Base-by-base conservation (phyloP, 1,284 basidiomycete genomes). In the Vanrija humicola region DNA sequence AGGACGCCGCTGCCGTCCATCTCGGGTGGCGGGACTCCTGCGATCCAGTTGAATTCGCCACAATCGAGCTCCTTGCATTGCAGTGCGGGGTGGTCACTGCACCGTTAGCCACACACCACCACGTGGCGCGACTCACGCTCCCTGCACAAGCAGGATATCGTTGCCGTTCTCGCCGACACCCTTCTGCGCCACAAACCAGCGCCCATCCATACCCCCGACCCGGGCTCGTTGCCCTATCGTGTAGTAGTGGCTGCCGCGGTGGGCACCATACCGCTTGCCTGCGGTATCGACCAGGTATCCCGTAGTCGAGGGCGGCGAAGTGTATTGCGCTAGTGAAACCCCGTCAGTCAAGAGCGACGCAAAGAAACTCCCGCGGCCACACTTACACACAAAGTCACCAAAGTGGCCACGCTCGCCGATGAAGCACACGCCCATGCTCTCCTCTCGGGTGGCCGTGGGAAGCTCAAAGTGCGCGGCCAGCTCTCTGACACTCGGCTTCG, bases 401-500 rank as follows among this genome's bases (percentile, higher is more conserved):
- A 95, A 95, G 50, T 79, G 82, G 16, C 82, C 80, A 65, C 86
- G 84, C 74, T 93, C 83, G 14, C 94, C 95, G 8, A 98, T 86
- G 64, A 98, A 98, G 70, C 95, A 98, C n/a, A 98, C 82, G 0
- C 95, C 95, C 87, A 97, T 95, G 73, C 89, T 93, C 71, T 98
- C 95, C 21, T 81, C 81, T 52, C 90, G 81, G 2, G 83, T 79
- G 1, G 91, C 90, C 0, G 89, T 96, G 2, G 87, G 86, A 10
- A 98, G 77, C 0, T 73, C 75, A 71, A 83, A 83, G 42, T 82
- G 72, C 5, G 76, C 74, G 0, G 95, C 95, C n/a, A 96, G 77
- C 55, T 82, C 79, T n/a, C 90, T 82, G 0, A 97, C 90, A 59
- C 87, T 78, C 3, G 63, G 55, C 73, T 96, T 96, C 3, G 75